Evolutionary conservation across 495 filamentous ascomycete species (phyloP).

Genomic region (Amniculicola lignicola): DNA sequence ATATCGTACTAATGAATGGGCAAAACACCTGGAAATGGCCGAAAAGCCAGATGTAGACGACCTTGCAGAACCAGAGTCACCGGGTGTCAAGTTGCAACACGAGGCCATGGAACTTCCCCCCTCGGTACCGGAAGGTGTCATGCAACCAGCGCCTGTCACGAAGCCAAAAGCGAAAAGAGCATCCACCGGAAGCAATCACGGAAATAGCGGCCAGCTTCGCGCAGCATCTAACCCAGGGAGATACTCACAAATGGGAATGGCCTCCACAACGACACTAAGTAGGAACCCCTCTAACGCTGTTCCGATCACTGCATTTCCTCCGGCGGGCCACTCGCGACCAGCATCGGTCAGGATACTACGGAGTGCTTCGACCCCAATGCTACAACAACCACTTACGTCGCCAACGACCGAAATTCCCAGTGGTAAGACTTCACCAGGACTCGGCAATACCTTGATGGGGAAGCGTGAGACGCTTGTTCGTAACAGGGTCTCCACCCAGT

Average conservation of each 20-base stretch:
- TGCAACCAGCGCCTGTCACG: not conserved
- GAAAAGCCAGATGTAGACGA: conserved; percentile 72
- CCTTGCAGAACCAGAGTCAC: conserved; percentile 28
- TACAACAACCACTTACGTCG: conserved; percentile 20
- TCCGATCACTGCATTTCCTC: conserved; percentile 9
- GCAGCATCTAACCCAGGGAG: conserved; percentile 19
- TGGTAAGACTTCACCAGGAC: conserved; percentile 37
- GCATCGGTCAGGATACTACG: conserved; percentile 33
- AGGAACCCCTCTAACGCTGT: conserved; percentile 18
- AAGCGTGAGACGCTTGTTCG: conserved; percentile 60
- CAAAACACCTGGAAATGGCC: conserved; percentile 78
- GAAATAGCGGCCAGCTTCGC: conserved; percentile 14
- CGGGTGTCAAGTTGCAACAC: conserved; percentile 36
- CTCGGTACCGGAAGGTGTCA: conserved; percentile 13
- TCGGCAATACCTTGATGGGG: conserved; percentile 56
- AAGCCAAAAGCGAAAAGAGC: conserved; percentile 5
- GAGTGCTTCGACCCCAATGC: conserved; percentile 47
- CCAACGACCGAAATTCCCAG: conserved; percentile 45
- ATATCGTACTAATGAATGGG: conserved; percentile 95
- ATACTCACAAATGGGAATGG: conserved; percentile 11
- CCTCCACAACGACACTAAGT: conserved; percentile 16
- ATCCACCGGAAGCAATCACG: conserved; percentile 15
- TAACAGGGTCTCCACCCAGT: conserved; percentile 45
- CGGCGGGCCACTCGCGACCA: conserved; percentile 16
- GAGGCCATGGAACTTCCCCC: conserved; percentile 26